These are phyloP conservation scores for Amanita subjunquillea DNA, from an alignment of 768 basidiomycete genomes.

Conservation along the genomic window DNA sequence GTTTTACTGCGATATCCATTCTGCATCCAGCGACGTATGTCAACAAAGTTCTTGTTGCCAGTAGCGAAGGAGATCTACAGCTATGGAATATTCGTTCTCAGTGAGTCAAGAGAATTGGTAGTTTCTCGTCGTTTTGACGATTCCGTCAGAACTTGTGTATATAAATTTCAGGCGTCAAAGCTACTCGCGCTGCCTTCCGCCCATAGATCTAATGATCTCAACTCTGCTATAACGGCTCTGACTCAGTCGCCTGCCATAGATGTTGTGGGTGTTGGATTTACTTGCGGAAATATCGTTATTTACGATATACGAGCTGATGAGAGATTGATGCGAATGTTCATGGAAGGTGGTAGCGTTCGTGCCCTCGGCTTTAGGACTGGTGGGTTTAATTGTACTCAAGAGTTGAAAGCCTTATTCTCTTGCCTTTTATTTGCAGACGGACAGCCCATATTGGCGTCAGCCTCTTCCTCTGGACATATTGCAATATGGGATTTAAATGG, in stretches of 20 bases:
- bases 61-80: constrained; percentile 72
- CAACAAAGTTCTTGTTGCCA: constrained; percentile 87
- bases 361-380: constrained; percentile 83
- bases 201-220: constrained; percentile 15
- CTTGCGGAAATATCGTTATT: constrained; percentile 79
- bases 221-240: constrained; percentile 59
- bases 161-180: constrained; percentile 54
- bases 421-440: constrained; percentile 44
- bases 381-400: constrained; percentile 18
- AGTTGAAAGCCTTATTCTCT: background rate
- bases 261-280: constrained; percentile 87
- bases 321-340: constrained; percentile 76
- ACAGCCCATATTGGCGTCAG: constrained; percentile 80
- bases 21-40: constrained; percentile 94
- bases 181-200: constrained; percentile 33
- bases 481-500: constrained; percentile 90
- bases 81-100: constrained; percentile 90
- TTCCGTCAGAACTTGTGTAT: constrained; percentile 62
- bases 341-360: constrained; percentile 77
- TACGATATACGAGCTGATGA: constrained; percentile 91
- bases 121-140: background rate
- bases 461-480: constrained; percentile 79
- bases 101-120: constrained; percentile 28
- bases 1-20: constrained; percentile 77
- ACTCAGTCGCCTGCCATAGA: constrained; percentile 94